Base-by-base conservation (phyloP, 2,329 filamentous ascomycete genomes). In the Fusarium sp. region DNA sequence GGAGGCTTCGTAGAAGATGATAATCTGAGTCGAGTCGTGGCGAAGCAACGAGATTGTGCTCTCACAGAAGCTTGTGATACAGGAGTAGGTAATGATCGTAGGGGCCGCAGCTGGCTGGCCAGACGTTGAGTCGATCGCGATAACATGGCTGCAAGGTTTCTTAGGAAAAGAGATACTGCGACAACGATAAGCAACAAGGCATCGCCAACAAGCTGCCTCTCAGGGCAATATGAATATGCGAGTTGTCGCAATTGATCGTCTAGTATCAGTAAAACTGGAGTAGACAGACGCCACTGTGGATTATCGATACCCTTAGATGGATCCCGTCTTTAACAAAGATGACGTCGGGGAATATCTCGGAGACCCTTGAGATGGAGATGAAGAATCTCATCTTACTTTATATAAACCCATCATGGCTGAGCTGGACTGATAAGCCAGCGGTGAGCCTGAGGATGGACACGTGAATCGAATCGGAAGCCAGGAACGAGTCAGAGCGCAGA, bases 301-400 rank as follows among this genome's bases (percentile, higher is more conserved):
- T 56, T 61, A 28, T 23, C 31, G 21, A 39, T 51, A 31, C 49
- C 48, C 30, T 51, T 51, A 31, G 23, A 54, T 65, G 30, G 42
- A 60, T 42, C 43, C 34, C 21, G 41, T 26, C 34, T 42, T 28
- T 28, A 50, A 44, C 21, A 37, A 46, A 46, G 37, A 61, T 71
- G 67, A 71, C 51, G 59, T 55, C 56, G 67, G 65, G 60, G 65
- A 69, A 69, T 68, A 52, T 69, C 30, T 69, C 54, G 55, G 48
- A 64, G 16, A 48, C 37, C 21, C 28, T 49, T 49, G 37, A 50
- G 51, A 69, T 44, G 26, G 42, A 50, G 51, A 69, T 44, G 26
- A 63, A 31, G 55, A 66, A 45, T 56, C 48, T 50, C 48, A 45
- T 55, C 48, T 53, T 43, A 62, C 25, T 49, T 50, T 50, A 65